Evolutionary conservation across 2,329 filamentous ascomycete species (phyloP).

Genomic region (Blastomyces silverae): DNA sequence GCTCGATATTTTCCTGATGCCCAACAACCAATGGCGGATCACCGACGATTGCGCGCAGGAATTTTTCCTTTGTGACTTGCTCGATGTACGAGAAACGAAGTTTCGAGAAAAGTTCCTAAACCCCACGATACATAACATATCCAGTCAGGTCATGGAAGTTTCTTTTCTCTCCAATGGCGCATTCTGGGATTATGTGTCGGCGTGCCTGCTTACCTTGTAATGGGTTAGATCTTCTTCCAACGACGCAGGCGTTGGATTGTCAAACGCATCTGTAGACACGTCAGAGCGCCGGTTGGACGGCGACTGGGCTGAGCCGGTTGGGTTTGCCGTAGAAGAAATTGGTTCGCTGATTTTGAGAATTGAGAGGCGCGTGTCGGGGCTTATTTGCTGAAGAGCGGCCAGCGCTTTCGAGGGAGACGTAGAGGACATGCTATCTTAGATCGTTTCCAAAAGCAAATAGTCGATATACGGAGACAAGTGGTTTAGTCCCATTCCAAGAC

Average conservation of each 20-base stretch:
- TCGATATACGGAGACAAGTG: neutral
- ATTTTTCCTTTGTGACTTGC: constrained; percentile 97
- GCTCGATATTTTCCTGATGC: constrained; percentile 69
- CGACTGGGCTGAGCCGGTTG: constrained; percentile 25
- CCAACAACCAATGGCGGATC: constrained; percentile 82
- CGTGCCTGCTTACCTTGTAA: constrained; percentile 56
- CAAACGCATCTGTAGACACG: constrained; percentile 58
- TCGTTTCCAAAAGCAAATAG: neutral
- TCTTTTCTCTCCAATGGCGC: neutral
- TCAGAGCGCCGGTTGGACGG: constrained; percentile 60
- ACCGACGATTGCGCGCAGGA: constrained; percentile 84
- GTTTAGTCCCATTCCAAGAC: neutral
- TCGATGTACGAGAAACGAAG: constrained; percentile 95
- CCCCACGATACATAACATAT: neutral
- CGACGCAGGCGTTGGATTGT: constrained; percentile 64
- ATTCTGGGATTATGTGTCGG: neutral
- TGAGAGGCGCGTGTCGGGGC: constrained; percentile 49
- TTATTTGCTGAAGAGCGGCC: constrained; percentile 50
- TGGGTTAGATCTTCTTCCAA: constrained; percentile 78
- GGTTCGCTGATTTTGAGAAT: constrained; percentile 73
- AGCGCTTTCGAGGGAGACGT: constrained; percentile 25
- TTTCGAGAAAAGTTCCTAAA: constrained; percentile 81
- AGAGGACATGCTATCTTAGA: constrained; percentile 20
- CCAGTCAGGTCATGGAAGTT: neutral
- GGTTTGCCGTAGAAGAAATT: constrained; percentile 47